Conservation (phyloP, 257 asterid genomes). For the Anisodus acutangulus region DNA sequence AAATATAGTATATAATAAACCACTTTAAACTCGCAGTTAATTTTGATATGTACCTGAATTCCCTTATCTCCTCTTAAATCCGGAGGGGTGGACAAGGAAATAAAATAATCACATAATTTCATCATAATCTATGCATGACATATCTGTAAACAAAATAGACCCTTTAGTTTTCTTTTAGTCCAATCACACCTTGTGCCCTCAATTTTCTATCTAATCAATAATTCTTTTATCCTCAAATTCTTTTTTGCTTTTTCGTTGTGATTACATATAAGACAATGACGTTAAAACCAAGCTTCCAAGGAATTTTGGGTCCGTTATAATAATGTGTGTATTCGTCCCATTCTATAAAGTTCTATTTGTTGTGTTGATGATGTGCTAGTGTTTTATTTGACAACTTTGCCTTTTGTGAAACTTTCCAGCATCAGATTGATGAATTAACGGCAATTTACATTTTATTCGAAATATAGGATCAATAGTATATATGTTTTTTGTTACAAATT, state of each 20-base stretch:
- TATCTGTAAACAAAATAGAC: not conserved
- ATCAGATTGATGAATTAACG: not conserved
- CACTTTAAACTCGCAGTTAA: too few relatives aligned
- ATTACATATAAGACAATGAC: not conserved
- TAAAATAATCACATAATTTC: not conserved
- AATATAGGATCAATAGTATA: not conserved
- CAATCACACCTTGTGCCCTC: not conserved
- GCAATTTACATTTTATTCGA: not conserved
- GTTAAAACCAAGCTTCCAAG: not conserved
- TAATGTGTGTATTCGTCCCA: slow-evolving; percentile 8
- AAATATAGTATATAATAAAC: too few relatives aligned
- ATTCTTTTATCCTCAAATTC: not conserved
- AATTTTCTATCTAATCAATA: too few relatives aligned
- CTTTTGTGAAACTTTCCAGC: not conserved
- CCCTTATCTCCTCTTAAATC: too few relatives aligned
- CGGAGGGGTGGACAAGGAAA: not conserved
- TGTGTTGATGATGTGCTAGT: not conserved
- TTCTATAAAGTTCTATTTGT: not conserved
- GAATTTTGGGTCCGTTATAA: not conserved
- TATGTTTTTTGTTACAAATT: too few relatives aligned
- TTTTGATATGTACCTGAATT: too few relatives aligned
- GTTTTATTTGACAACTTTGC: not conserved
- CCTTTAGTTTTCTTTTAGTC: not conserved
- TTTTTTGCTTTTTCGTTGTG: not conserved
- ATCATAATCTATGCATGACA: not conserved